Evolutionary conservation across 140 eudicot genomes (phyloP), one percentile per base, ranked within the genome.

Genomic region (Bidens hawaiensis): DNA sequence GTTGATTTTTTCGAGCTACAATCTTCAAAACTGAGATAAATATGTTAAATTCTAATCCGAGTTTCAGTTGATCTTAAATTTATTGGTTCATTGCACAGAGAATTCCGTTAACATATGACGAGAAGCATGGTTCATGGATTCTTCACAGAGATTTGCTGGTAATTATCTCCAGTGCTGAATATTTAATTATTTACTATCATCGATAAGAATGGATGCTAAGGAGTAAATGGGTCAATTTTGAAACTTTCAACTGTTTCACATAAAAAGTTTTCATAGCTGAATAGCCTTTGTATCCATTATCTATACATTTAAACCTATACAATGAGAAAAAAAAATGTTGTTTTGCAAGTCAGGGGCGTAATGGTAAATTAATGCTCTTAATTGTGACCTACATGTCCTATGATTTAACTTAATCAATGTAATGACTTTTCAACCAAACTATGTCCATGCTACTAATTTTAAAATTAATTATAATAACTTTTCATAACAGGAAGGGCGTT

Each of bases 111-210:
- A 60, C 38, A 23, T 85, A 68, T 54, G 93, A 81, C 0, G 76
- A 84, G 79, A 82, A 81, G 65, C 69, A 80, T 42, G 82, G 85
- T 23, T 45, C 70, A 52, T 93, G 96, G 96, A 62, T 75, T 64
- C 96, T 93, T 19, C 82, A 76, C 4, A 75, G 85, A 66, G 96
- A 93, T 40, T 64, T 93, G 76, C 87, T 91, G 41, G 99, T 93
- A 80, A 73, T 76, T 63, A 4, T 42, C 51, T 40, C 13, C 42
- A n/a, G 12, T 63, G 46, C 25, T 3, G 56, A 56, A 25, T n/a
- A 24, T 53, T 15, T 33, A 34, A n/a, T n/a, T n/a, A n/a, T n/a
- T n/a, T n/a, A 14, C 62, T 34, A 55, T 45, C 63, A 34, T 57
- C 18, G 1, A 63, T 63, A 34, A 34, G 66, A 42, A 15, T n/a